Conservation (phyloP, 192 early-diverging fungal species). For the Dissophora globulifera region DNA sequence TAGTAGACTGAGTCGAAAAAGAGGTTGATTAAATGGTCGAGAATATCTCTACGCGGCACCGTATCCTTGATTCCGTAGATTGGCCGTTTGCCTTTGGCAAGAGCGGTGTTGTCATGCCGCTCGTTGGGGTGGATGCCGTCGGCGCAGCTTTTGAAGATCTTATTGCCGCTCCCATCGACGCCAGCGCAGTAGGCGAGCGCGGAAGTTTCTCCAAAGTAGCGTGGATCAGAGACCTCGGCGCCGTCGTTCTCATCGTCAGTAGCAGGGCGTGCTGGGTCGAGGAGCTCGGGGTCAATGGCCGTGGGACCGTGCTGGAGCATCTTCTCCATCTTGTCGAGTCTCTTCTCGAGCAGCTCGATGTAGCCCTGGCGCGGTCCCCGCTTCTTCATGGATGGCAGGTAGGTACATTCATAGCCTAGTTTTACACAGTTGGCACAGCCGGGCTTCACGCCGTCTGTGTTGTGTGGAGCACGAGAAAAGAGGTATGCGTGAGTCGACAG, state of each 20-base stretch:
- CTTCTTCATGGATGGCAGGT: constrained; percentile 87
- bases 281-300: constrained; percentile 10
- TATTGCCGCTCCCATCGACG: neutral
- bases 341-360: constrained; percentile 80
- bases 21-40: constrained; percentile 60
- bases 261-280: constrained; percentile 5
- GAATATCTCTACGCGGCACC: constrained; percentile 56
- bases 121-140: neutral
- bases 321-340: constrained; percentile 82
- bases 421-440: constrained; percentile 84
- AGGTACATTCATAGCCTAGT: constrained; percentile 75
- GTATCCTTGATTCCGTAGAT: constrained; percentile 43
- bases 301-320: constrained; percentile 62
- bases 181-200: constrained; percentile 6
- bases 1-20: constrained; percentile 61
- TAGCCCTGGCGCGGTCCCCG: constrained; percentile 89
- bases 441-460: constrained; percentile 76
- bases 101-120: neutral
- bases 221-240: neutral
- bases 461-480: too few species aligned
- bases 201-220: constrained; percentile 39
- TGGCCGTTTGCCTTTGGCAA: constrained; percentile 19
- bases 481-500: too few species aligned
- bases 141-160: too few species aligned
- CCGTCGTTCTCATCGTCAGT: neutral